Evolutionary conservation across 306 rosid species (phyloP).

Genomic region (Amphicarpaea edgeworthii): DNA sequence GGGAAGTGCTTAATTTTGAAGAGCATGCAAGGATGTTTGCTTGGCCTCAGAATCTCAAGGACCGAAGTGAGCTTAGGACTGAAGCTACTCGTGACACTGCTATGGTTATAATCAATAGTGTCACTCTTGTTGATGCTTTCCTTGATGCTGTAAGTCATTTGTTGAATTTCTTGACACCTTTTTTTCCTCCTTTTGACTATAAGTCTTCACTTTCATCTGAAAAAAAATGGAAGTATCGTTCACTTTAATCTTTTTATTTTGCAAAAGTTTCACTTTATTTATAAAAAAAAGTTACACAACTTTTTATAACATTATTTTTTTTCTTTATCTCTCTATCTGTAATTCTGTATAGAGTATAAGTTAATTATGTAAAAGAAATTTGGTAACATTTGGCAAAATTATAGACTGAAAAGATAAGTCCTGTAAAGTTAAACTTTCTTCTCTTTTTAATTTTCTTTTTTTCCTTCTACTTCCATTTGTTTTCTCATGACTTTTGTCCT

Average conservation of each 20-base stretch:
- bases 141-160: slow-evolving; percentile 76
- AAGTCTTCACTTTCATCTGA: background rate
- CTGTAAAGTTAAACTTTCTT: background rate
- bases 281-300: background rate
- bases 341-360: too few species aligned
- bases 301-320: background rate
- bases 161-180: background rate
- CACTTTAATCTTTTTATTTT: background rate
- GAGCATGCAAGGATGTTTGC: slow-evolving; percentile 73
- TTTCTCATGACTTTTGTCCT: background rate
- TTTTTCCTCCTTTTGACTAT: background rate
- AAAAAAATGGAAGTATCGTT: background rate
- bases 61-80: slow-evolving; percentile 62
- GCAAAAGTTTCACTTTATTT: background rate
- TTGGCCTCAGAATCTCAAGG: slow-evolving; percentile 68
- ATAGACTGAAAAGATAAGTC: background rate
- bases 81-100: slow-evolving; percentile 80
- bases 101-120: slow-evolving; percentile 94
- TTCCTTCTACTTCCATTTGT: background rate
- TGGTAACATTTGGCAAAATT: background rate
- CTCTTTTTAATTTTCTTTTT: background rate
- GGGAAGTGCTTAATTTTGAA: slow-evolving; percentile 75
- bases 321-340: background rate
- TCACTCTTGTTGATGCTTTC: slow-evolving; percentile 90
- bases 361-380: background rate